These are phyloP conservation scores for Bipolaris sorokiniana DNA, from an alignment of 2,329 filamentous ascomycete species.

Conservation along the genomic window DNA sequence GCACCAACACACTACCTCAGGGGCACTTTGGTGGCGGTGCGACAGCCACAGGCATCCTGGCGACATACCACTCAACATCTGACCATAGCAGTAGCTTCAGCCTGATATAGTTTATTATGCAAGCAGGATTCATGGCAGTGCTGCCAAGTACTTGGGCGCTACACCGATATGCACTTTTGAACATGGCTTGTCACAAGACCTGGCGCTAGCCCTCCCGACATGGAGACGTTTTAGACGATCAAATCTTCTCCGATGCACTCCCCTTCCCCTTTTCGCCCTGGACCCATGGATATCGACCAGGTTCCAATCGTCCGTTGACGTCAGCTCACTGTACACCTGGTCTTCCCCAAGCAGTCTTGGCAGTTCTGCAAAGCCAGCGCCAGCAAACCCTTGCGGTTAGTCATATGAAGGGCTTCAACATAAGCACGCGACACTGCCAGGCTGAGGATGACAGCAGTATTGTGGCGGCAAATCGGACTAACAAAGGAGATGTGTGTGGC, in stretches of 20 bases:
- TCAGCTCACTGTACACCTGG: conserved; percentile 2
- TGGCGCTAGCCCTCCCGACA: background rate
- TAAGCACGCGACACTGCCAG: background rate
- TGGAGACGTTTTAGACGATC: conserved; percentile 6
- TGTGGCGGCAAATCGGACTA: background rate
- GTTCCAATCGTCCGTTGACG: conserved; percentile 7
- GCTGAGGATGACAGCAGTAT: conserved; percentile 2
- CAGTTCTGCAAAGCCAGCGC: background rate
- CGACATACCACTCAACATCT: background rate
- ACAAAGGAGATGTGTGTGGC: too few species aligned
- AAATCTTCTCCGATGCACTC: background rate
- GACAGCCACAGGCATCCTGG: background rate
- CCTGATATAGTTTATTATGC: background rate
- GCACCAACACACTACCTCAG: background rate
- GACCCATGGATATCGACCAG: background rate
- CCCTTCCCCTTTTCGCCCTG: background rate
- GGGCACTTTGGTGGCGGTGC: background rate
- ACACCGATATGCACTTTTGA: background rate
- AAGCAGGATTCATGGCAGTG: background rate
- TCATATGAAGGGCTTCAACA: background rate
- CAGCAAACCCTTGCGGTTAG: background rate
- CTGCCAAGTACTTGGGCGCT: background rate
- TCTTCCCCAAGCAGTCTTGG: background rate
- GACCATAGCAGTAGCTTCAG: background rate
- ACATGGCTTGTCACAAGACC: conserved; percentile 8